Evolutionary conservation across 139 green algal genomes (phyloP), one percentile per base, ranked within the genome.

Genomic region (Chlorella sp.): DNA sequence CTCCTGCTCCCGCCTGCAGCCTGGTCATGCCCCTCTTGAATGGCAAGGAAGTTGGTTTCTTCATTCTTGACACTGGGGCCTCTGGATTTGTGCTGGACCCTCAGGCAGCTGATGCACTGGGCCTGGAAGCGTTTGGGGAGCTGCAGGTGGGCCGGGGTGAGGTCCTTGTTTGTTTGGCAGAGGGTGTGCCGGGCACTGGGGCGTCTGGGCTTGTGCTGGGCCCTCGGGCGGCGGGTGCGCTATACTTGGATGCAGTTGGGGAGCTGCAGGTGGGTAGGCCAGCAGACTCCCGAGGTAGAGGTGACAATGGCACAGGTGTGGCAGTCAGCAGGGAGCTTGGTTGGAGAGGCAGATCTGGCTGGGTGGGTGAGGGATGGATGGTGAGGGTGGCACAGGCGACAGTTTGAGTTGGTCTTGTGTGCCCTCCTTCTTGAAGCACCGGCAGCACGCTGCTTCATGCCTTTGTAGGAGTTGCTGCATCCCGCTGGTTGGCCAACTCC

Each of bases 141-240:
- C 84, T 92, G 78, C 80, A 92, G 42, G 82, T 81, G 75, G 73
- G 73, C 7, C 48, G 5, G 48, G 48, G 48, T n/a, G 48, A 57
- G 48, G 48, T n/a, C n/a, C n/a, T n/a, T n/a, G n/a, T n/a, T n/a
- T n/a, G n/a, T n/a, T n/a, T n/a, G n/a, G n/a, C n/a, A n/a, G n/a
- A n/a, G n/a, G n/a, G n/a, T n/a, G n/a, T 94, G 19, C 32, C 94
- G 68, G 92, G 94, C 83, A 94, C 92, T 0, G 92, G 92, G 0
- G 92, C 92, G n/a, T 86, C 77, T 18, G 91, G 92, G 19, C 92
- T 93, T 84, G 92, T 94, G 73, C 87, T 94, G 34, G 90, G 92
- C 66, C 60, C 42, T 2, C 73, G 57, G 28, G 75, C 87, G 18
- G 92, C 91, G 15, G 83, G 91, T 24, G 69, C 75, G 11, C 89